These are phyloP conservation scores for Amanita pseudoporphyria DNA, from an alignment of 768 basidiomycete genomes.

Conservation along the genomic window DNA sequence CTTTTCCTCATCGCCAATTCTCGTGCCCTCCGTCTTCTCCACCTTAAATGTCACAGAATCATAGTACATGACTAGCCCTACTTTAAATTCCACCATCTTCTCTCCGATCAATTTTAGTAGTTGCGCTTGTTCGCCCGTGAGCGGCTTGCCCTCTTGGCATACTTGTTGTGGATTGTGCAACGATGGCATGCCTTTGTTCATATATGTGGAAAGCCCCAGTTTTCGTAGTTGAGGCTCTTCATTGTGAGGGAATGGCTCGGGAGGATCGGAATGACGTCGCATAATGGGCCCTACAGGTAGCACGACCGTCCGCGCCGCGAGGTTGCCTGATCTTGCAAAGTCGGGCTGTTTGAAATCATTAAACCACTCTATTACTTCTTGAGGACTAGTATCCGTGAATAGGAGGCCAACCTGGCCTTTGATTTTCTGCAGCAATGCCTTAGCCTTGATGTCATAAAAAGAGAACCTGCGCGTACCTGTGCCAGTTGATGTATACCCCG, in stretches of 20 bases:
- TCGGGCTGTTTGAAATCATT: conserved; percentile 81
- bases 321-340: conserved; percentile 84
- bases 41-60: conserved; percentile 59
- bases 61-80: conserved; percentile 66
- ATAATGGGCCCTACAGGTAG: conserved; percentile 83
- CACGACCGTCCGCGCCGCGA: conserved; percentile 61
- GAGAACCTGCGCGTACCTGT: conserved; percentile 35
- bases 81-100: conserved; percentile 78
- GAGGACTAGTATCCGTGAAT: conserved; percentile 84
- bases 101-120: conserved; percentile 86
- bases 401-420: conserved; percentile 92
- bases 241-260: conserved; percentile 91
- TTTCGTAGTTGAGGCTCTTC: conserved; percentile 95
- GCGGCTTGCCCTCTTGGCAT: conserved; percentile 70
- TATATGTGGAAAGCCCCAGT: conserved; percentile 75
- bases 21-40: conserved; percentile 41
- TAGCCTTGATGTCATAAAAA: background rate
- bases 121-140: conserved; percentile 86
- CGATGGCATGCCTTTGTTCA: conserved; percentile 84
- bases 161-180: conserved; percentile 69
- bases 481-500: conserved; percentile 73
- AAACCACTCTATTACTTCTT: conserved; percentile 94
- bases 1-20: conserved; percentile 27
- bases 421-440: conserved; percentile 51
- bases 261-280: conserved; percentile 67